A percentile compares a stretch with the other conserved stretches of the same genome.
phyloP scores from a whole-genome alignment of 129 eudicot species.

The Lonicera japonica region DNA sequence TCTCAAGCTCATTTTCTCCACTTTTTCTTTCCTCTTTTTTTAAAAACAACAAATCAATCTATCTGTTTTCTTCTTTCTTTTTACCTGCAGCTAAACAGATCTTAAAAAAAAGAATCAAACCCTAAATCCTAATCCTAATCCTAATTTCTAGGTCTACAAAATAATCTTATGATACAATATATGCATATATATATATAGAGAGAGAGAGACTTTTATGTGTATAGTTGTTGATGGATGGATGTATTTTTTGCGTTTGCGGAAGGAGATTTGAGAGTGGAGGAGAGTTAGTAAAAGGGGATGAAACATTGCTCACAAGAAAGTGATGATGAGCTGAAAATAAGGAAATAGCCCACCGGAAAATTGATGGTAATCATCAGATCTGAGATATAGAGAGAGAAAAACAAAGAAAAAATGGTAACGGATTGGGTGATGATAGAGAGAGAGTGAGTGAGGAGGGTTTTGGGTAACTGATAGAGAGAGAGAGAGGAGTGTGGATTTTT shows the following conservation, averaged over 20 bases:
- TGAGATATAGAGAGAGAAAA: constrained; percentile 11
- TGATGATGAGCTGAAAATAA: no score
- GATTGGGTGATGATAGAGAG: constrained; percentile 5
- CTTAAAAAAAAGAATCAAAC: neutral
- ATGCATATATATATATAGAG: neutral
- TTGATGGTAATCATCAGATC: constrained; percentile 18
- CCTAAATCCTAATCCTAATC: constrained; percentile 17
- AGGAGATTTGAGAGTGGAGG: constrained; percentile 30
- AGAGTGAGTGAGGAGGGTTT: constrained; percentile 2
- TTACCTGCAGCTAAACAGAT: neutral
- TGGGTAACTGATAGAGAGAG: constrained; percentile 12
- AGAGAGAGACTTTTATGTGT: neutral
- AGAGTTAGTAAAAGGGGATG: constrained; percentile 39
- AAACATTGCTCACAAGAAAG: constrained; percentile 30
- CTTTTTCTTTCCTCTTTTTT: no score
- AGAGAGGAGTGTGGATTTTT: constrained; percentile 5
- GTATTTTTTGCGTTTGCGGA: constrained; percentile 43
- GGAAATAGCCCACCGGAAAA: constrained; percentile 27
- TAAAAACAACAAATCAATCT: no score
- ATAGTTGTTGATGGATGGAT: neutral
- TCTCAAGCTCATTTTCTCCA: constrained; percentile 74
- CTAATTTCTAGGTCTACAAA: constrained; percentile 7
- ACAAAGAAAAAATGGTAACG: neutral
- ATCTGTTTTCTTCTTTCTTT: no score
- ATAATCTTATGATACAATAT: constrained; percentile 11